phyloP scores from a whole-genome alignment of 1,139 yeast species.

The Magnusiomyces sp. region DNA sequence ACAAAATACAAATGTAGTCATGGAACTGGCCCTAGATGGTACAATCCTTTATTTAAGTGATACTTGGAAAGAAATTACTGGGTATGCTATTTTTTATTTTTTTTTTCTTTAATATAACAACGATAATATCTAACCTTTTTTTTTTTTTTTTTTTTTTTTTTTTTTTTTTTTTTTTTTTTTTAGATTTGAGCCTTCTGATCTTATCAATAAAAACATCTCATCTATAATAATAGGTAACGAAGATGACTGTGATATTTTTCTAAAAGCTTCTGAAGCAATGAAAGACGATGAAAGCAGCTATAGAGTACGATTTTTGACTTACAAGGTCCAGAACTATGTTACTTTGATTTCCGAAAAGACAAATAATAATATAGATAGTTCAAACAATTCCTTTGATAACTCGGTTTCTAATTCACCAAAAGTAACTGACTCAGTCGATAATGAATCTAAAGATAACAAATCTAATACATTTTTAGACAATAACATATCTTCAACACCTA shows the following conservation, averaged over 20 bases:
- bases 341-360: not conserved
- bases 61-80: conserved; percentile 66
- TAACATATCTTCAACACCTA: too few relatives aligned
- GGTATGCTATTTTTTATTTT: conserved; percentile 19
- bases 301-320: conserved; percentile 53
- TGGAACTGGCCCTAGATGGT: conserved; percentile 78
- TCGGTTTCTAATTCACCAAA: too few relatives aligned
- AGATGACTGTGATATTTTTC: conserved; percentile 60
- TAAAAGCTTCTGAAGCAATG: conserved; percentile 66
- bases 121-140: conserved; percentile 3
- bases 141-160: not conserved
- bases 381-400: too few relatives aligned
- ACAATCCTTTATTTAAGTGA: conserved; percentile 63
- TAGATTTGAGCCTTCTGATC: conserved; percentile 52
- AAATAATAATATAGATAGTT: too few relatives aligned
- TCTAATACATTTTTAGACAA: too few relatives aligned
- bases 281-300: conserved; percentile 65
- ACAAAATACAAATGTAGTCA: conserved; percentile 68
- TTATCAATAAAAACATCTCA: conserved; percentile 53
- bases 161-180: conserved; percentile 14
- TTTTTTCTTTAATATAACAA: not conserved
- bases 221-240: conserved; percentile 58
- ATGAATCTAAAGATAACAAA: too few relatives aligned
- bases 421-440: too few relatives aligned
- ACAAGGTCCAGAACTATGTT: not conserved